Evolutionary conservation across 1,284 basidiomycete genomes (phyloP).

Genomic region (Macrocystidia cucumis): DNA sequence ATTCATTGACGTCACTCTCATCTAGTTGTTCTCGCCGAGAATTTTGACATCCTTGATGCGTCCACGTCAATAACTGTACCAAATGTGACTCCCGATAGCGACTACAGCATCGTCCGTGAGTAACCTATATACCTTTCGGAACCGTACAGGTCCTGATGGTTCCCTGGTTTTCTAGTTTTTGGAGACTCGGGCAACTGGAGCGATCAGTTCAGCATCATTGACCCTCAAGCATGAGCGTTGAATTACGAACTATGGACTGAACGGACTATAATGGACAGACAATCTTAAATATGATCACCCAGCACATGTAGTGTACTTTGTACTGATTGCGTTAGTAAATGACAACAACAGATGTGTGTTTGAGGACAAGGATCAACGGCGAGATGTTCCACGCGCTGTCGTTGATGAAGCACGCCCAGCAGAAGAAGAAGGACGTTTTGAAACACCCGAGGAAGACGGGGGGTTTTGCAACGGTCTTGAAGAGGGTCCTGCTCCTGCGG

Average conservation of each 20-base stretch:
- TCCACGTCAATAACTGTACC: conserved; percentile 29
- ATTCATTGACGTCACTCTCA: conserved; percentile 5
- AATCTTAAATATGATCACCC: background rate
- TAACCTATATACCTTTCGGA: conserved; percentile 10
- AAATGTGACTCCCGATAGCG: conserved; percentile 18
- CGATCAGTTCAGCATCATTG: conserved; percentile 5
- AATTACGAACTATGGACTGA: conserved; percentile 1
- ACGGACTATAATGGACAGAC: background rate
- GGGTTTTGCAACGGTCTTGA: too few relatives aligned
- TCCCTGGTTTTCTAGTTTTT: conserved; percentile 26
- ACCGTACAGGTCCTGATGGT: background rate
- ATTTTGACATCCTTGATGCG: conserved; percentile 33
- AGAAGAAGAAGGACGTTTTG: background rate
- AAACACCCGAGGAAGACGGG: background rate
- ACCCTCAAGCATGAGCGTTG: background rate
- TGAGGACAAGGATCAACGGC: background rate
- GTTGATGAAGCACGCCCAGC: background rate
- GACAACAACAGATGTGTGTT: background rate
- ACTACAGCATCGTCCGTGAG: conserved; percentile 35
- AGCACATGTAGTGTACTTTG: background rate
- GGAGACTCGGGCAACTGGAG: conserved; percentile 41
- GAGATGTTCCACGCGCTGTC: too few relatives aligned
- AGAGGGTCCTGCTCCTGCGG: too few relatives aligned
- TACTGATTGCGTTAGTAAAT: background rate
- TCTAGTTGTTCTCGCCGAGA: conserved; percentile 24